Base-by-base conservation (phyloP, 2,329 filamentous ascomycete species). In the Venturia aucupariae region DNA sequence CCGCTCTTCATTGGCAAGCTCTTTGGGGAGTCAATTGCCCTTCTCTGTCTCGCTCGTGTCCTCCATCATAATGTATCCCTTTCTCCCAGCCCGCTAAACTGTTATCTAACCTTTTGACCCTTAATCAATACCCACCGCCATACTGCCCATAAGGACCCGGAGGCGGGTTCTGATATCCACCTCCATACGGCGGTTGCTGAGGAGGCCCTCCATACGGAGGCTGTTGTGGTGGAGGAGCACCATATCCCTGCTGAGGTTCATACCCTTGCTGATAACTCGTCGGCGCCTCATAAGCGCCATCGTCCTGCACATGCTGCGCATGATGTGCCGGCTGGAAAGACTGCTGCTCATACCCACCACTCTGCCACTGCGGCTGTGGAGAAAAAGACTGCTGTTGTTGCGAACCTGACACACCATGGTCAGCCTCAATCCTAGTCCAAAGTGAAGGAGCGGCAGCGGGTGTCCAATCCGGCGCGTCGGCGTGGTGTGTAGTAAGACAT, bases 61-160 rank as follows among this genome's bases (percentile, higher is more conserved):
- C 11, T 38, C 5, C 27, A n/a, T 35, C 15, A 57, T n/a, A 3
- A 35, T 10, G 13, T 15, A 22, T 32, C 27, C 30, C 13, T 8
- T 35, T 57, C 2, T n/a, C 1, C 27, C 30, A 32, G 7, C 15
- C 15, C 8, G 30, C 27, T 35, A n/a, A 6, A 32, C 51, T 30
- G 35, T 2, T 7, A 35, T 22, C 5, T 30, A 32, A 19, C 15
- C 13, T 2, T 54, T 54, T 5, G 4, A 22, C 8, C 46, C 4
- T 27, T 4, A 60, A 61, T 22, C 61, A 39, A 59, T 66, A 66
- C 27, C 51, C 67, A 68, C 66, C 72, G 70, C 10, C 51, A 65
- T 68, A 64, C 51, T 64, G 62, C 35, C 64, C 64, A 60, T 55
- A 60, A 44, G 62, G 59, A 4, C 65, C 41, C 3, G 59, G 42